Percentiles rank a stretch among this genome's conserved stretches.
These are phyloP conservation scores for Aspergillus ibericus DNA, from an alignment of 2,329 filamentous ascomycete species.

Conservation along the genomic window DNA sequence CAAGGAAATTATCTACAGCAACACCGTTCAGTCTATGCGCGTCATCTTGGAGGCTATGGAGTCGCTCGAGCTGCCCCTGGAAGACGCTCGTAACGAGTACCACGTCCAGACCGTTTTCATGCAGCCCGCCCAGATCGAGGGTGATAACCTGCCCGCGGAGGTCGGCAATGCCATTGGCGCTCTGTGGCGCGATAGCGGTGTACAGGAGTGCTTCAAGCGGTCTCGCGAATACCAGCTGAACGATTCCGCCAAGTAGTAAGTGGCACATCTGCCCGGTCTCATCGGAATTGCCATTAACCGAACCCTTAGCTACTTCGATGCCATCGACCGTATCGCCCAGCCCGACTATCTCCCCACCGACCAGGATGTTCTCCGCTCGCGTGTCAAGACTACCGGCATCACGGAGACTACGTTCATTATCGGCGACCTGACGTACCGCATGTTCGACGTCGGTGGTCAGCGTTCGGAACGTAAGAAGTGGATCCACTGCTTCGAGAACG, in stretches of 20 bases:
- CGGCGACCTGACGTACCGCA: slow-evolving; percentile 88
- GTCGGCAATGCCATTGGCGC: slow-evolving; percentile 90
- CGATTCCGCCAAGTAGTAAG: slow-evolving; percentile 93
- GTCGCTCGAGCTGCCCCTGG: slow-evolving; percentile 73
- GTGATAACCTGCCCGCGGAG: slow-evolving; percentile 89
- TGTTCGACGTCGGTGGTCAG: slow-evolving; percentile 97
- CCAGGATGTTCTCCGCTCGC: slow-evolving; percentile 89
- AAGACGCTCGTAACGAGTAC: slow-evolving; percentile 91
- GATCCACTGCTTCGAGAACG: slow-evolving; percentile 99
- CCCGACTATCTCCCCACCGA: slow-evolving; percentile 94
- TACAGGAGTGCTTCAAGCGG: slow-evolving; percentile 92
- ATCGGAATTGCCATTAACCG: slow-evolving; percentile 28
- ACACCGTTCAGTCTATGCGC: slow-evolving; percentile 69
- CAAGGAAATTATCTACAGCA: slow-evolving; percentile 72
- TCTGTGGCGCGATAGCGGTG: slow-evolving; percentile 88
- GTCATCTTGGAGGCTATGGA: slow-evolving; percentile 70
- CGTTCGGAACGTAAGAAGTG: slow-evolving; percentile 98
- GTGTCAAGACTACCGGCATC: slow-evolving; percentile 97
- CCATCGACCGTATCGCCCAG: slow-evolving; percentile 84
- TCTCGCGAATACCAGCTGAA: slow-evolving; percentile 96
- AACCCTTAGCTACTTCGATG: slow-evolving; percentile 81
- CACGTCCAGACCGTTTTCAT: slow-evolving; percentile 99
- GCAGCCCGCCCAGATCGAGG: slow-evolving; percentile 95
- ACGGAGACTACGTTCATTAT: slow-evolving; percentile 96
- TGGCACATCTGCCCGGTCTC: slow-evolving; percentile 24